Percentiles rank a stretch among this genome's conserved stretches.
These are phyloP conservation scores for Microthyrium microscopicum DNA, from an alignment of 2,329 filamentous ascomycete genomes.

Conservation along the genomic window DNA sequence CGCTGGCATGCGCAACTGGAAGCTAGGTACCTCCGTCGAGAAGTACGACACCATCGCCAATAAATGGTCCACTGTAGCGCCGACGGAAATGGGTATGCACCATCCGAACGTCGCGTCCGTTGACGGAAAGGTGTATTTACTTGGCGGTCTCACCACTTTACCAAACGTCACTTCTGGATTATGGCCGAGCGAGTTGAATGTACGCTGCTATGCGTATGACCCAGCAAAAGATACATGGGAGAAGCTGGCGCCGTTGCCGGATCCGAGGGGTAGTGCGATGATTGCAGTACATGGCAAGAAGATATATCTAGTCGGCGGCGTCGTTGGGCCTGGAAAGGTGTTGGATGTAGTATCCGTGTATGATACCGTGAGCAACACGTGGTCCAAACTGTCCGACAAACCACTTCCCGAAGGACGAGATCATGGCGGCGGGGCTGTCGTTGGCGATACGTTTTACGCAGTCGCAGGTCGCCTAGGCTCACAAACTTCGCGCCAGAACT, in stretches of 20 bases:
- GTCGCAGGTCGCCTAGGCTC: conserved; percentile 13
- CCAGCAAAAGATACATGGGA: conserved; percentile 10
- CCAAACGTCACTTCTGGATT: conserved; percentile 1
- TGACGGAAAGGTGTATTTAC: conserved; percentile 13
- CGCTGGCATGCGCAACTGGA: conserved; percentile 2
- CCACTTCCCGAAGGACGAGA: conserved; percentile 14
- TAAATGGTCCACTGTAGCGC: conserved; percentile 12
- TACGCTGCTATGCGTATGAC: conserved; percentile 12
- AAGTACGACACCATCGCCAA: conserved; percentile 6
- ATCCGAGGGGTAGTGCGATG: conserved; percentile 12
- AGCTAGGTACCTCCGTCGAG: not conserved
- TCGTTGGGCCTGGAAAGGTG: conserved; percentile 6
- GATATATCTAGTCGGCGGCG: conserved; percentile 14
- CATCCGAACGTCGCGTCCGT: conserved; percentile 14
- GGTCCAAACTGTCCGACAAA: conserved; percentile 7
- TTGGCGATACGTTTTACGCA: conserved; percentile 14
- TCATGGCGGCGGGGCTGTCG: conserved; percentile 14
- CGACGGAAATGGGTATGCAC: conserved; percentile 12
- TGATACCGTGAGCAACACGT: conserved; percentile 9
- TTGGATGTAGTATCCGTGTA: conserved; percentile 11
- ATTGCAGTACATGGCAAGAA: conserved; percentile 11
- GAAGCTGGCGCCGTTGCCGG: conserved; percentile 6
- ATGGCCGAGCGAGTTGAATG: conserved; percentile 10
- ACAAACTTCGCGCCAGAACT: conserved; percentile 11
- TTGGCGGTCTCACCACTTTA: conserved; percentile 12